Evolutionary conservation across 1,284 basidiomycete species (phyloP).

Genomic region (Somion occarium): DNA sequence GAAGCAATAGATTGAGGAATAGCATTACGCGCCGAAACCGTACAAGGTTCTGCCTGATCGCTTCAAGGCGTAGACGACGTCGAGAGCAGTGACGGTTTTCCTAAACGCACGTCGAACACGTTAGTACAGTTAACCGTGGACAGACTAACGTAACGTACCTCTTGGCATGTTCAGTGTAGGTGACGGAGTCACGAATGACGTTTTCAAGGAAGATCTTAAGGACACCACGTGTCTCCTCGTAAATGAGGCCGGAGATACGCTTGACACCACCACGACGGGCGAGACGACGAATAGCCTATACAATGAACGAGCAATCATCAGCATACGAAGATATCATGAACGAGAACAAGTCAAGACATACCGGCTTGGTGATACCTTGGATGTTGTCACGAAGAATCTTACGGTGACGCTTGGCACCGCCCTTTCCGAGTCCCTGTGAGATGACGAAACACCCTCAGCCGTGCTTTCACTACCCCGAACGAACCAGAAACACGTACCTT

Average conservation of each 20-base stretch:
- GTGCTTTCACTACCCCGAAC: not conserved
- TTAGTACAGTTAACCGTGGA: not conserved
- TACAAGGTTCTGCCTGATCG: slow-evolving; percentile 87
- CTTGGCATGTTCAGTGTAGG: slow-evolving; percentile 91
- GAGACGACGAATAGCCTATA: slow-evolving; percentile 91
- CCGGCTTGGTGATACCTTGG: slow-evolving; percentile 65
- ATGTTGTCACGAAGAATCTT: slow-evolving; percentile 90
- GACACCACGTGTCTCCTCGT: slow-evolving; percentile 84
- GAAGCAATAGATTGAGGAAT: slow-evolving; percentile 11
- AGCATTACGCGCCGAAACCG: slow-evolving; percentile 66
- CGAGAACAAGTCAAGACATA: slow-evolving; percentile 20
- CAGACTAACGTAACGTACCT: slow-evolving; percentile 29
- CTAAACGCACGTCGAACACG: slow-evolving; percentile 26
- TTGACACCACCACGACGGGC: slow-evolving; percentile 95
- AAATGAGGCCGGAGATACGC: slow-evolving; percentile 81
- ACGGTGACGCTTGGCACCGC: slow-evolving; percentile 86
- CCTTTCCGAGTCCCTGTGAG: slow-evolving; percentile 31
- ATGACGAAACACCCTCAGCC: slow-evolving; percentile 7
- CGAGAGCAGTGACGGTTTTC: slow-evolving; percentile 86
- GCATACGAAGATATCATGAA: slow-evolving; percentile 29
- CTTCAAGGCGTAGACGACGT: slow-evolving; percentile 92
- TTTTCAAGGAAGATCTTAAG: slow-evolving; percentile 91
- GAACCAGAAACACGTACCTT: slow-evolving; percentile 21
- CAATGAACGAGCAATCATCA: slow-evolving; percentile 45
- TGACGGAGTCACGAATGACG: slow-evolving; percentile 83